Evolutionary conservation across 805 yeast species (phyloP), one percentile per base, ranked within the genome.

Genomic region (Blastobotrys mokoenaii): DNA sequence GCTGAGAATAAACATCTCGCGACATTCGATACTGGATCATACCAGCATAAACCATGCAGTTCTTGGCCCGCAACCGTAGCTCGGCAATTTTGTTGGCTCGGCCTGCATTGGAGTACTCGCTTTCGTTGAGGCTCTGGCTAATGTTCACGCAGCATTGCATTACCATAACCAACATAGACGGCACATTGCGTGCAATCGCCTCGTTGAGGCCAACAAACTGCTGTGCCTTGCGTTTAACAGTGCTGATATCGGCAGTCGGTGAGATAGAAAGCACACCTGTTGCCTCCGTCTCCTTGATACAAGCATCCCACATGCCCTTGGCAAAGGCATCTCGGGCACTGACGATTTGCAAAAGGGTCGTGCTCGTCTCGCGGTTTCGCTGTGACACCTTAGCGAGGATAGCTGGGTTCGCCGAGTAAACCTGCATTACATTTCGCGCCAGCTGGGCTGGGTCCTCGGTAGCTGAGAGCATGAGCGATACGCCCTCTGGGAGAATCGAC

Each of bases 41-140:
- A 20, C 58, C 97, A 5, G 97, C 95, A 62, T 83, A 90, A 2
- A 89, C 78, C 88, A 89, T 87, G 63, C 95, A 84, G 63, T 87
- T 87, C 62, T 79, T 82, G 2, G 95, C 87, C 51, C 82, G 71
- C 50, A 73, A 73, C 42, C 71, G 70, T 57, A 86, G 66, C 36
- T 77, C 74, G 2, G 63, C 68, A 16, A 74, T 64, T 59, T 80
- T 83, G 46, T 74, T 77, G 36, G 70, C 73, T 47, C 74, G 75
- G 10, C 74, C 68, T 2, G 69, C 57, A 7, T 73, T 68, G 32
- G 69, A 68, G 53, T 66, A 77, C 27, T 57, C 59, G 46, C 71
- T 66, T 11, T 60, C 55, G 20, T 53, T 55, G 15, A 64, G 47
- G 15, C 45, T 18, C 51, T 69, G 67, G 45, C 76, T 71, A 47